Conservation (phyloP, 345 rosid species). For the Geranium brycei region DNA sequence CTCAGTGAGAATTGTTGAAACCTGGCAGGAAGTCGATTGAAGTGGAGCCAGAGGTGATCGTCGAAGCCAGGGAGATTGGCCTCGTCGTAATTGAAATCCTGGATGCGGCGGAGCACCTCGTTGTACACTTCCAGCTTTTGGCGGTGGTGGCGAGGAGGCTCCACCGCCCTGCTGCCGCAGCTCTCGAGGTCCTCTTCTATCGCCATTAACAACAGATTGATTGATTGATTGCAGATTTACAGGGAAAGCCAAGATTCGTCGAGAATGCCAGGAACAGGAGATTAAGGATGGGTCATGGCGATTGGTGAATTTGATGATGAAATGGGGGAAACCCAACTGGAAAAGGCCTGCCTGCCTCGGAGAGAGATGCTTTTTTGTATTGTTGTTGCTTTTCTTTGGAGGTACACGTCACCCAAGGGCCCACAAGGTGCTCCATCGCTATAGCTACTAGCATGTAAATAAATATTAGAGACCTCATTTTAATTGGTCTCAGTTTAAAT, state of each 20-base stretch:
- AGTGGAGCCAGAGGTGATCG: slow-evolving; percentile 94
- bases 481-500: no score
- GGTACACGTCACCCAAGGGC: slow-evolving; percentile 15
- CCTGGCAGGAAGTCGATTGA: slow-evolving; percentile 97
- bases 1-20: slow-evolving; percentile 10
- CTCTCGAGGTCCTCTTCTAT: slow-evolving; percentile 83
- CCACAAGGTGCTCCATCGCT: slow-evolving; percentile 12
- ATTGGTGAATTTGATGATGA: not conserved
- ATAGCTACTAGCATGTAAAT: no score
- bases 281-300: not conserved
- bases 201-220: slow-evolving; percentile 34
- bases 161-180: slow-evolving; percentile 71
- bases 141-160: slow-evolving; percentile 52
- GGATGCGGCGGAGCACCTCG: slow-evolving; percentile 67
- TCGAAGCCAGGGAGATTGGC: slow-evolving; percentile 68
- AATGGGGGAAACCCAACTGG: not conserved
- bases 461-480: no score
- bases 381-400: not conserved
- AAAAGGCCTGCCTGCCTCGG: not conserved
- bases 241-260: not conserved
- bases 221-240: not conserved
- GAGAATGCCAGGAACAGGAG: not conserved
- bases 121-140: slow-evolving; percentile 77
- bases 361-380: slow-evolving; percentile 4
- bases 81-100: slow-evolving; percentile 56